These are phyloP conservation scores for Aspergillus heteromorphus DNA, from an alignment of 495 filamentous ascomycete species.

Conservation along the genomic window DNA sequence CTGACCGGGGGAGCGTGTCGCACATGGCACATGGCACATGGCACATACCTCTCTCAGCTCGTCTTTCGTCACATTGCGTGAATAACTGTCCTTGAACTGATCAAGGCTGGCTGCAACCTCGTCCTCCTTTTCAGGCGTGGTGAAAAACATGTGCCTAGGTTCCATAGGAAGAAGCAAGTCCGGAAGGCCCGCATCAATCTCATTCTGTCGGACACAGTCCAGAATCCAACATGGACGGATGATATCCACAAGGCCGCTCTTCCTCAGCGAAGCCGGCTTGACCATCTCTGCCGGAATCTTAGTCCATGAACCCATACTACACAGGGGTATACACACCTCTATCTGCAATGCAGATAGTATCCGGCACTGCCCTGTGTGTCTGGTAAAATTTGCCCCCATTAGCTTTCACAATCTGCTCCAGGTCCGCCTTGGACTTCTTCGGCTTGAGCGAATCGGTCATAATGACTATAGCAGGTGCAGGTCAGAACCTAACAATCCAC, in stretches of 20 bases:
- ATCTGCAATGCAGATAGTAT: conserved; percentile 72
- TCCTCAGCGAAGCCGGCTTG: conserved; percentile 77
- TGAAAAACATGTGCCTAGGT: conserved; percentile 58
- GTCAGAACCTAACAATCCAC: too few species aligned
- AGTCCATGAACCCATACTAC: neutral
- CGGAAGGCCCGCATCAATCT: conserved; percentile 53
- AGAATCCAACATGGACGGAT: conserved; percentile 79
- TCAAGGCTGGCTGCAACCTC: conserved; percentile 56
- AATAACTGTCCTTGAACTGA: conserved; percentile 77
- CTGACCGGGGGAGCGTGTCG: neutral
- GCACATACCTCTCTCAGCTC: conserved; percentile 54
- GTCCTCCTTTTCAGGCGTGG: conserved; percentile 37
- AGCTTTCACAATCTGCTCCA: conserved; percentile 83
- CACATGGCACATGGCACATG: neutral
- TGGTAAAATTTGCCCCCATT: conserved; percentile 84
- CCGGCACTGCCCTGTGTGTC: conserved; percentile 52
- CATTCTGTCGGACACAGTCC: conserved; percentile 66
- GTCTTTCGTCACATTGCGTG: conserved; percentile 58
- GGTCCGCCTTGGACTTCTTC: conserved; percentile 70
- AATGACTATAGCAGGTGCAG: conserved; percentile 43
- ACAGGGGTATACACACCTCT: conserved; percentile 44
- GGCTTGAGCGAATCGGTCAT: conserved; percentile 56
- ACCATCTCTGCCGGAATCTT: conserved; percentile 53
- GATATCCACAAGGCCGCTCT: conserved; percentile 61
- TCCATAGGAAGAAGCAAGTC: conserved; percentile 65